Conservation (phyloP, 2,329 filamentous ascomycete genomes). For the Pseudogymnoascus sp. region DNA sequence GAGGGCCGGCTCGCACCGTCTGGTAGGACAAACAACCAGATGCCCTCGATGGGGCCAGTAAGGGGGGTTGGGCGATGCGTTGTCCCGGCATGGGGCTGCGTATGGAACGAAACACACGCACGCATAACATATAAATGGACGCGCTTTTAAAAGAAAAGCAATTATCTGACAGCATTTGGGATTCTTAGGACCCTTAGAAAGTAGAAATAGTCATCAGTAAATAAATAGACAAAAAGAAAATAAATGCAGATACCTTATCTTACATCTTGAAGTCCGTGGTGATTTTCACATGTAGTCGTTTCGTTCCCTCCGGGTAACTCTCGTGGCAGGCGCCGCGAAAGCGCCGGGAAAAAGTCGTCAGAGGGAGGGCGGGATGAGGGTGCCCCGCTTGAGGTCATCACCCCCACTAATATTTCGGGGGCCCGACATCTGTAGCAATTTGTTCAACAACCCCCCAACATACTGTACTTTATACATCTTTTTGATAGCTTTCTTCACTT, state of each 20-base stretch:
- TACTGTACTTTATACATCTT: constrained; percentile 4
- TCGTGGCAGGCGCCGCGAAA: not conserved
- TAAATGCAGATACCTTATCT: not conserved
- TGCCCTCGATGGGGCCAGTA: not conserved
- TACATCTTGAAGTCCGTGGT: not conserved
- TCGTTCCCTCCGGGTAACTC: not conserved
- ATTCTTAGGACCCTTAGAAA: not conserved
- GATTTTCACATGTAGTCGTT: constrained; percentile 1
- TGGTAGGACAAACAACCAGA: not conserved
- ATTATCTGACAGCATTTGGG: not conserved
- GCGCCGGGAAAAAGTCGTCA: constrained; percentile 2
- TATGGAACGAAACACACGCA: not conserved
- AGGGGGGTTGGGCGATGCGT: not conserved
- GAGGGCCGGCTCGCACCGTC: not conserved
- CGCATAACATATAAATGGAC: not conserved
- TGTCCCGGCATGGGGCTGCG: not conserved
- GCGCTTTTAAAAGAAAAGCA: not conserved
- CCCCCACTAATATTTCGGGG: constrained; percentile 5
- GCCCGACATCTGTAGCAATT: constrained; percentile 1
- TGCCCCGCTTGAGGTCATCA: constrained; percentile 8
- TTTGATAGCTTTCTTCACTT: not conserved
- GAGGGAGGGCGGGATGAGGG: not conserved
- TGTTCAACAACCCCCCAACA: constrained; percentile 2
- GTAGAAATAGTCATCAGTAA: not conserved
- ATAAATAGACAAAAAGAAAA: not conserved